Percentiles rank a stretch among this genome's conserved stretches.
Evolutionary conservation across 2,329 filamentous ascomycete genomes (phyloP).

Genomic region (Epichloe baconii): DNA sequence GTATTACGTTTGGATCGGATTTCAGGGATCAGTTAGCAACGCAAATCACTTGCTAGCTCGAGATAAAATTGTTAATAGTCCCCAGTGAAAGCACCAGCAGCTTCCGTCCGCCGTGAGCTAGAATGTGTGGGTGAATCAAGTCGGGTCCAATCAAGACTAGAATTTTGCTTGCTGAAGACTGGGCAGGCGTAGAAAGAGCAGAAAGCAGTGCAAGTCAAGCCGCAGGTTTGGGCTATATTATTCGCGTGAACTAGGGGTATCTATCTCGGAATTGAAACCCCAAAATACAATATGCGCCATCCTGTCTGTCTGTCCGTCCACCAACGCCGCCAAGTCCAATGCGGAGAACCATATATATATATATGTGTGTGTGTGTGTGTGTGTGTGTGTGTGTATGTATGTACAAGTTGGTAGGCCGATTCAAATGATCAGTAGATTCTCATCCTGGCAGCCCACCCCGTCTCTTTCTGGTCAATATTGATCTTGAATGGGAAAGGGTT

Average conservation of each 20-base stretch:
- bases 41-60: not conserved
- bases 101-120: too few species aligned
- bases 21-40: not conserved
- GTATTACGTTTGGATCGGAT: conserved; percentile 3
- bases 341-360: not conserved
- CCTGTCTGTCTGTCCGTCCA: not conserved
- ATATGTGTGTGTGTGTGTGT: not conserved
- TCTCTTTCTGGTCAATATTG: conserved; percentile 69
- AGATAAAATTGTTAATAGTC: not conserved
- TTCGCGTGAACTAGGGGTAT: conserved; percentile 3
- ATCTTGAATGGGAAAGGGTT: conserved; percentile 97
- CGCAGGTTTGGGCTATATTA: not conserved
- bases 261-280: not conserved
- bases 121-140: too few species aligned
- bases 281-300: not conserved
- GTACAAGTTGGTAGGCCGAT: too few species aligned
- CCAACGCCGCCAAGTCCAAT: not conserved
- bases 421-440: conserved; percentile 46
- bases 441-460: conserved; percentile 64
- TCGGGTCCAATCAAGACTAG: too few species aligned
- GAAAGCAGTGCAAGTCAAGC: not conserved
- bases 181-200: not conserved
- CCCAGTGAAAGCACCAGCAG: too few species aligned
- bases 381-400: too few species aligned
- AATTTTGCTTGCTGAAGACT: too few species aligned